Evolutionary conservation across 805 yeast genomes (phyloP), one percentile per base, ranked within the genome.

Genomic region (Candida tibetensis): DNA sequence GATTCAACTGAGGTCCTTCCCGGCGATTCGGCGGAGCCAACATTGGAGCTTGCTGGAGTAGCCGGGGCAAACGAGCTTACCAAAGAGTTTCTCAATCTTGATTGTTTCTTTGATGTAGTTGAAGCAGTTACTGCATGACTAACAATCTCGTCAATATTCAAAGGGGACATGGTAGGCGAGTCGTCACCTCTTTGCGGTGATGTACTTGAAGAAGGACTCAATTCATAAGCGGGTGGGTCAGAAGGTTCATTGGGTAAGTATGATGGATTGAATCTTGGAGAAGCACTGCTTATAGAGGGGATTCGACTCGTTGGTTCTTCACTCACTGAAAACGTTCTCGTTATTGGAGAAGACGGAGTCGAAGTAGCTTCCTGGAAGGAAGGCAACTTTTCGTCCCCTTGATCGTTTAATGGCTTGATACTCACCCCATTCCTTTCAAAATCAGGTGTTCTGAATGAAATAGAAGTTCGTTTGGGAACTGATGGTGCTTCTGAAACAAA

Each of bases 321-420:
- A 2, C 60, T 53, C 32, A 66, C 48, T 1, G 72, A 62, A 7
- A 62, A 46, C 2, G 76, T 59, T 26, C 75, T 49, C 12, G 60
- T 49, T 6, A 59, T 51, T 7, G 73, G 67, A 3, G 50, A 44
- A 9, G 56, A 28, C 1, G 58, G 54, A 45, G 79, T 76, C 0
- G 83, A 76, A 0, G 73, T 66, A 0, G 86, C 88, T 48, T 82
- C 82, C 50, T 81, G 85, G 56, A 82, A 82, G 0, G 82, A 66
- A 0, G 89, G 89, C 17, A 78, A 64, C 14, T 53, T 59, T 23
- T 64, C 65, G 16, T 47, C 43, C 2, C 29, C 28, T 13, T 33
- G 40, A 23, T 40, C 48, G 33, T 53, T 44, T 39, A 60, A 53
- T 8, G 59, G 61, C 36, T 51, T 49, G 22, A 67, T 64, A 4